Conservation (phyloP, 345 rosid genomes). For the Aquilaria yunnanensis region DNA sequence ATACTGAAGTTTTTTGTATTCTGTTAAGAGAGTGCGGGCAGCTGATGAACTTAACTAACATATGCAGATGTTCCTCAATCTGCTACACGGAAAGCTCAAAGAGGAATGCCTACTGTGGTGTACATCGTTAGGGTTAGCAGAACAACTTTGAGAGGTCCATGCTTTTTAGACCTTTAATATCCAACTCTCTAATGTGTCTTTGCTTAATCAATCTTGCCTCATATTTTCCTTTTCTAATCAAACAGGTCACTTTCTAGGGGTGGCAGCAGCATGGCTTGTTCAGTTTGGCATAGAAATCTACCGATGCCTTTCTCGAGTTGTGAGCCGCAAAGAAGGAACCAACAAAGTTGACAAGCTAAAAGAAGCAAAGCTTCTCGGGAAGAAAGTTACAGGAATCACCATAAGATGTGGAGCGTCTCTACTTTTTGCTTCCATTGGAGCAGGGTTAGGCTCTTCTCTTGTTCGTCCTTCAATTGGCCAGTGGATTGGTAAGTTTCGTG, state of each 20-base stretch:
- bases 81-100: slow-evolving; percentile 61
- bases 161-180: no score
- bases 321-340: slow-evolving; percentile 32
- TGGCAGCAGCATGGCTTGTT: slow-evolving; percentile 74
- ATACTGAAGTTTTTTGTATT: background rate
- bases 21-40: background rate
- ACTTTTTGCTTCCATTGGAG: slow-evolving; percentile 78
- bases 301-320: slow-evolving; percentile 35
- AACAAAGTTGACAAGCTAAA: slow-evolving; percentile 26
- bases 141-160: slow-evolving; percentile 76
- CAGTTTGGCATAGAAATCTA: slow-evolving; percentile 78
- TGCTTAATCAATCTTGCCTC: slow-evolving; percentile 8
- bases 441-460: slow-evolving; percentile 61
- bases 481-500: slow-evolving; percentile 63
- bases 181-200: no score
- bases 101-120: slow-evolving; percentile 57
- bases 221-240: slow-evolving; percentile 10
- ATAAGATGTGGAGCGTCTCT: slow-evolving; percentile 63
- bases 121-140: slow-evolving; percentile 60
- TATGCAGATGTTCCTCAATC: slow-evolving; percentile 71
- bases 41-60: slow-evolving; percentile 4
- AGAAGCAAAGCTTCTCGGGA: slow-evolving; percentile 52
- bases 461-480: slow-evolving; percentile 76
- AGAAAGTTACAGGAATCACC: slow-evolving; percentile 52
- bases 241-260: slow-evolving; percentile 73